Conservation (phyloP, 176 grass and related monocot species). For the Olyra latifolia region DNA sequence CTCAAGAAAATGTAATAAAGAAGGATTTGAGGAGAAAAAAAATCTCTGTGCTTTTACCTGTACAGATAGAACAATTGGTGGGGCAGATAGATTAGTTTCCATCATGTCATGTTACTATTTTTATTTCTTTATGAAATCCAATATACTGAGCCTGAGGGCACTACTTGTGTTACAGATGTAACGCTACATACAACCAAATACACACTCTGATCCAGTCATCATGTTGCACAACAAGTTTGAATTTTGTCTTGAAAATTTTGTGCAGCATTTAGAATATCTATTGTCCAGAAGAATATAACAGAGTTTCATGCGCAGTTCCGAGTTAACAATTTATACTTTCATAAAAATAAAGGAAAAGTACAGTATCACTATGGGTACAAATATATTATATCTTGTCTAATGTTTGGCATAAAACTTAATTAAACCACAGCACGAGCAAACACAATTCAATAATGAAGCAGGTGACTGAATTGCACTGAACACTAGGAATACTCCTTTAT, state of each 20-base stretch:
- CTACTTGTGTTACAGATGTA: neutral
- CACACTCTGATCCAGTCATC: neutral
- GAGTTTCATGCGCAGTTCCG: neutral
- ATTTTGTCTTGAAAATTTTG: neutral
- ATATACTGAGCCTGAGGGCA: neutral
- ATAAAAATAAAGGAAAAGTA: neutral
- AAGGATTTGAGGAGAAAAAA: conserved; percentile 26
- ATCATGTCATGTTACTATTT: neutral
- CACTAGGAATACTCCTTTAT: neutral
- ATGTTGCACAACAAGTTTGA: neutral
- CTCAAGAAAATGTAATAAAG: conserved; percentile 42
- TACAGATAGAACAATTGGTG: neutral
- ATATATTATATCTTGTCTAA: neutral
- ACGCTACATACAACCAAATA: neutral
- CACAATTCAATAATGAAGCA: neutral
- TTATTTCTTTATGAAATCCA: neutral
- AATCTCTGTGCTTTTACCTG: conserved; percentile 6
- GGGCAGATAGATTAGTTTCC: conserved; percentile 30
- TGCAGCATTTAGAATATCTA: neutral
- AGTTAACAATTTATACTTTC: neutral
- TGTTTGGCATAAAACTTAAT: neutral
- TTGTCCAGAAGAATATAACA: neutral
- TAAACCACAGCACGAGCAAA: neutral
- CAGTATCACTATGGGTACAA: neutral
- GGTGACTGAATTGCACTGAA: neutral